A percentile compares a stretch with the other conserved stretches of the same genome.
These are phyloP conservation scores for Boletus reticulatus DNA, from an alignment of 768 basidiomycete genomes.

Conservation along the genomic window DNA sequence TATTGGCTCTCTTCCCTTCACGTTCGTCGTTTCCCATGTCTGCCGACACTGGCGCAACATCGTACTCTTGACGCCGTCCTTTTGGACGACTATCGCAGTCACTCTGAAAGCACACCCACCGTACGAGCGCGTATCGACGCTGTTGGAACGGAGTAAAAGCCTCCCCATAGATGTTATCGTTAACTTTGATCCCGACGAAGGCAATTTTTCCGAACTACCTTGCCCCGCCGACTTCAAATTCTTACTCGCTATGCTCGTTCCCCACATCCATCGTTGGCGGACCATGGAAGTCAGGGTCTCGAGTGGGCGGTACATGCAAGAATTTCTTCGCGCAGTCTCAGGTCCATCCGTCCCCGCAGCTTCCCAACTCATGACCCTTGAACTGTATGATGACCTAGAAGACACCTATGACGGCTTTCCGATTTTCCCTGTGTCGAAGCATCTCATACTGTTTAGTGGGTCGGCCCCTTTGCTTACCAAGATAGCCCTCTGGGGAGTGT, in stretches of 20 bases:
- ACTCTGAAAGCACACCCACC: constrained; percentile 32
- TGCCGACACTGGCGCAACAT: constrained; percentile 58
- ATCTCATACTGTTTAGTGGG: constrained; percentile 53
- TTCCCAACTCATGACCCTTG: constrained; percentile 50
- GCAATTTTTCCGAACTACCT: neutral
- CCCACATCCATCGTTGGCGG: constrained; percentile 56
- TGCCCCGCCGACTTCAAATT: constrained; percentile 19
- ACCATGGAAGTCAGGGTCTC: constrained; percentile 45
- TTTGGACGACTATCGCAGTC: constrained; percentile 50
- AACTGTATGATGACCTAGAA: constrained; percentile 53
- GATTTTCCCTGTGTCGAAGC: constrained; percentile 26
- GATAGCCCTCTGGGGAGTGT: constrained; percentile 64
- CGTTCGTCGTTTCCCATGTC: constrained; percentile 35
- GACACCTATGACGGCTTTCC: neutral
- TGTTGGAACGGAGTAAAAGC: constrained; percentile 53
- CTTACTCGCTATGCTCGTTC: constrained; percentile 41
- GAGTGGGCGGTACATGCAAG: constrained; percentile 44
- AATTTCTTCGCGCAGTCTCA: constrained; percentile 42
- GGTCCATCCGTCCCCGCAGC: constrained; percentile 40
- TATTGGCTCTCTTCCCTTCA: constrained; percentile 31
- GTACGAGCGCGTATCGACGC: constrained; percentile 41
- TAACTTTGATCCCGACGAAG: constrained; percentile 24
- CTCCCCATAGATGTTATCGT: constrained; percentile 48
- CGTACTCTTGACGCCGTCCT: constrained; percentile 49
- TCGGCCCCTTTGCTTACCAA: constrained; percentile 49